phyloP scores from a whole-genome alignment of 768 basidiomycete genomes.

The Suillus alpinus region DNA sequence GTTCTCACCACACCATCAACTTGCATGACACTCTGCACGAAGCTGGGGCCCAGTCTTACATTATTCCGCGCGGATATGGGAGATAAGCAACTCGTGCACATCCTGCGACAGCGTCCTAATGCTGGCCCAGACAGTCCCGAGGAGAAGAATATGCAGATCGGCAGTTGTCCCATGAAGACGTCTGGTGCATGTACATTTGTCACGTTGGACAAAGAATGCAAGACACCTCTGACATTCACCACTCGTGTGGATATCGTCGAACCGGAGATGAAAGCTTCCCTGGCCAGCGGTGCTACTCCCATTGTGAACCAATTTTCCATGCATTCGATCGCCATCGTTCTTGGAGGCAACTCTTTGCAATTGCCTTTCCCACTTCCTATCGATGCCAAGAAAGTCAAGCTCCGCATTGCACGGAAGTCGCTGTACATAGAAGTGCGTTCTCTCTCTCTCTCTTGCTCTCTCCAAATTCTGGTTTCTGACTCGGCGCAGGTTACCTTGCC shows the following conservation, averaged over 20 bases:
- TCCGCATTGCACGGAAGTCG: slow-evolving; percentile 54
- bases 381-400: slow-evolving; percentile 31
- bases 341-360: slow-evolving; percentile 19
- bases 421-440: slow-evolving; percentile 40
- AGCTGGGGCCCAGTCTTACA: not conserved
- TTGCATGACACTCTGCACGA: slow-evolving; percentile 7
- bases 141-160: slow-evolving; percentile 16
- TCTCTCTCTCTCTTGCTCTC: too few species aligned
- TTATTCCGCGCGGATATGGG: not conserved
- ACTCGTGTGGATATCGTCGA: slow-evolving; percentile 22
- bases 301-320: slow-evolving; percentile 11
- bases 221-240: slow-evolving; percentile 18
- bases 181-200: not conserved
- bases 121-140: slow-evolving; percentile 9
- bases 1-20: slow-evolving; percentile 14
- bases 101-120: slow-evolving; percentile 8
- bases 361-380: slow-evolving; percentile 46
- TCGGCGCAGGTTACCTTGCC: slow-evolving; percentile 21
- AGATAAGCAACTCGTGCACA: not conserved
- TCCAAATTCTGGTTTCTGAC: not conserved
- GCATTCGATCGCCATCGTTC: slow-evolving; percentile 5
- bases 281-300: slow-evolving; percentile 17
- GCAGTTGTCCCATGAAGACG: not conserved
- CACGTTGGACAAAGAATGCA: slow-evolving; percentile 14
- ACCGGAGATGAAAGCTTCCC: slow-evolving; percentile 14